Percentiles rank a stretch among this genome's conserved stretches.
Evolutionary conservation across 345 rosid species (phyloP).

Genomic region (Clarkia xantiana): DNA sequence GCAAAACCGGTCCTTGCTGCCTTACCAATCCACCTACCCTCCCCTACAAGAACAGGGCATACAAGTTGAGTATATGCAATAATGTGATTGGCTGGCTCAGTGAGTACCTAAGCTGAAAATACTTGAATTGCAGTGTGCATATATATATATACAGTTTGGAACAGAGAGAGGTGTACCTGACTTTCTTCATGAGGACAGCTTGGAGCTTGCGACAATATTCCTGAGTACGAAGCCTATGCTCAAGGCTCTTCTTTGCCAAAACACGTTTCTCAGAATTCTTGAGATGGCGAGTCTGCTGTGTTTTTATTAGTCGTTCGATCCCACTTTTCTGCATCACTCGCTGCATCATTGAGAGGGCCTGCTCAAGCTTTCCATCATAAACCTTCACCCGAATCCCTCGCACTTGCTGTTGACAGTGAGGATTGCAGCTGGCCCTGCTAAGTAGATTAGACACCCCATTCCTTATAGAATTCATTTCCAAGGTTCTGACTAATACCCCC

Average conservation of each 20-base stretch:
- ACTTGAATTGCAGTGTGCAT: no score
- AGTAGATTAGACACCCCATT: constrained; percentile 2
- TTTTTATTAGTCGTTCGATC: constrained; percentile 71
- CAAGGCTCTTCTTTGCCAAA: constrained; percentile 60
- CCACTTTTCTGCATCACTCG: constrained; percentile 78
- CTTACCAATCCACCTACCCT: no score
- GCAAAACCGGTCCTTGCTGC: no score
- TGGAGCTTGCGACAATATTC: constrained; percentile 69
- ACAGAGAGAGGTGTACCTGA: constrained; percentile 34
- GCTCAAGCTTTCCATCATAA: constrained; percentile 44
- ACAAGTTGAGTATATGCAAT: no score
- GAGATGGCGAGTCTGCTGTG: constrained; percentile 43
- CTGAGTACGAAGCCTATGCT: constrained; percentile 52
- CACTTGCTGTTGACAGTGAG: constrained; percentile 34
- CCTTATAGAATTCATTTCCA: constrained; percentile 15
- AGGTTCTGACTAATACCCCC: no score
- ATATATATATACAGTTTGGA: constrained; percentile 3
- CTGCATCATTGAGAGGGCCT: constrained; percentile 52
- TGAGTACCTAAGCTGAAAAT: no score
- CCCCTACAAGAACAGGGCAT: no score
- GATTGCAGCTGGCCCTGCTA: constrained; percentile 12
- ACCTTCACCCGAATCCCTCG: constrained; percentile 85
- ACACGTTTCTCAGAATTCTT: constrained; percentile 94
- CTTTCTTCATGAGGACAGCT: constrained; percentile 58
- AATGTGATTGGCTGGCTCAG: no score